Conservation (phyloP, 495 filamentous ascomycete species). For the Darksidea phi region DNA sequence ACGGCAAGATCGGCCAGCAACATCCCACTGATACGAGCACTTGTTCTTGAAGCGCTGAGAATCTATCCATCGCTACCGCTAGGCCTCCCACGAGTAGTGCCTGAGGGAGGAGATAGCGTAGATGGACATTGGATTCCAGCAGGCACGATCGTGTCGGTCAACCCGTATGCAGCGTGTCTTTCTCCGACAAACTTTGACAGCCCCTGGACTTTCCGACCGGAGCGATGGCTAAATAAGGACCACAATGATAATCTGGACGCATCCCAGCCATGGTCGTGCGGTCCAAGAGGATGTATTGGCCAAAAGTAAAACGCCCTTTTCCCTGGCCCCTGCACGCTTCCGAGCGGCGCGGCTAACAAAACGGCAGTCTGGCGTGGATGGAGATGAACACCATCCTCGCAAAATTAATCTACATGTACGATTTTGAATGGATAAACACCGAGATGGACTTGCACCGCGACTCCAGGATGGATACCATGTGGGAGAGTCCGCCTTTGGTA, state of each 20-base stretch:
- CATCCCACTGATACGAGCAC: no score
- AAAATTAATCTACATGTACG: no score
- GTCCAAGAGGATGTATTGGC: conserved; percentile 29
- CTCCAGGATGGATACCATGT: no score
- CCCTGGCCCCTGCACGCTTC: no score
- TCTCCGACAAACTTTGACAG: conserved; percentile 6
- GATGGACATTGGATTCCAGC: conserved; percentile 11
- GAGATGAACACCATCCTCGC: no score
- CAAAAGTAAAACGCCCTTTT: no score
- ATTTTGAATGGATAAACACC: no score
- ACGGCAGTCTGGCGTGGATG: no score
- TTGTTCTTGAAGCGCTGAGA: conserved; percentile 25
- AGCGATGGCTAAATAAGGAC: conserved; percentile 26
- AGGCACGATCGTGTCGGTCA: conserved; percentile 41
- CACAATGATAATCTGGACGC: conserved; percentile 22
- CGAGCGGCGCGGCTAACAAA: no score
- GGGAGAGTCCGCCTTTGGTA: no score
- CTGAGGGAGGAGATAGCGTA: conserved; percentile 17
- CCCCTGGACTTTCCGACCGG: conserved; percentile 12
- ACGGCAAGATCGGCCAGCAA: no score
- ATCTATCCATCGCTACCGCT: conserved; percentile 24
- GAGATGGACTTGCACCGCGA: no score
- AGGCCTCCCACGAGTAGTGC: conserved; percentile 19
- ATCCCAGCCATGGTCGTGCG: conserved; percentile 26
- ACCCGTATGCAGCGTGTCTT: conserved; percentile 6